phyloP scores from a whole-genome alignment of 805 yeast genomes.

The Teunomyces panamensis region DNA sequence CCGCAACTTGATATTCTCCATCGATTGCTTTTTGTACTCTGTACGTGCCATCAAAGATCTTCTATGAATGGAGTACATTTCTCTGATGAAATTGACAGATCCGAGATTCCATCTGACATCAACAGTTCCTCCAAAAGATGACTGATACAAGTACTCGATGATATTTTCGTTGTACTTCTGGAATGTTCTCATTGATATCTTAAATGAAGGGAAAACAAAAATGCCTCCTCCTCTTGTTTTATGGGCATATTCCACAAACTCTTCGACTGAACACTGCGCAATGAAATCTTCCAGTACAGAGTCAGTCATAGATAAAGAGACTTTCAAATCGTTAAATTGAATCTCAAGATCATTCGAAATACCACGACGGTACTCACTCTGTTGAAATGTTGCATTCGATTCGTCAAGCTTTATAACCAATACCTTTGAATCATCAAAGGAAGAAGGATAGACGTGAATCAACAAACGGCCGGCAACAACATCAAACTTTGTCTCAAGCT shows the following conservation, averaged over 20 bases:
- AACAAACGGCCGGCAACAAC: constrained; percentile 56
- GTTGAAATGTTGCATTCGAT: constrained; percentile 51
- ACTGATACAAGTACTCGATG: constrained; percentile 65
- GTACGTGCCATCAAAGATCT: constrained; percentile 64
- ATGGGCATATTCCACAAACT: constrained; percentile 53
- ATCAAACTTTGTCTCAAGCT: constrained; percentile 65
- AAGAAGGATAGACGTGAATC: constrained; percentile 76
- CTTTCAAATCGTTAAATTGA: constrained; percentile 57
- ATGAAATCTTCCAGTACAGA: constrained; percentile 51
- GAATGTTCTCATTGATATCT: constrained; percentile 71
- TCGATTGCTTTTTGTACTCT: constrained; percentile 29
- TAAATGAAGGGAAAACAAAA: constrained; percentile 73
- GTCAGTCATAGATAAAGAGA: constrained; percentile 62
- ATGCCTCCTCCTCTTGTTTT: constrained; percentile 77
- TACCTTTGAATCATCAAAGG: constrained; percentile 75
- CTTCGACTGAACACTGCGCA: constrained; percentile 45
- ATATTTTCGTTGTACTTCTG: constrained; percentile 50
- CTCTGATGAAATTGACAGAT: constrained; percentile 82
- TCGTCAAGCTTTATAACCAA: constrained; percentile 59
- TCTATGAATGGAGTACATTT: constrained; percentile 87
- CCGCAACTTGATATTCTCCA: constrained; percentile 33
- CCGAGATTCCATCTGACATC: constrained; percentile 95
- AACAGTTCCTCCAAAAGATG: constrained; percentile 84
- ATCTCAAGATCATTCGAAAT: constrained; percentile 59
- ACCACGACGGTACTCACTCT: constrained; percentile 42